Percentiles rank a stretch among this genome's conserved stretches.
These are phyloP conservation scores for Chalciporus piperatus DNA, from an alignment of 768 basidiomycete species.

Conservation along the genomic window DNA sequence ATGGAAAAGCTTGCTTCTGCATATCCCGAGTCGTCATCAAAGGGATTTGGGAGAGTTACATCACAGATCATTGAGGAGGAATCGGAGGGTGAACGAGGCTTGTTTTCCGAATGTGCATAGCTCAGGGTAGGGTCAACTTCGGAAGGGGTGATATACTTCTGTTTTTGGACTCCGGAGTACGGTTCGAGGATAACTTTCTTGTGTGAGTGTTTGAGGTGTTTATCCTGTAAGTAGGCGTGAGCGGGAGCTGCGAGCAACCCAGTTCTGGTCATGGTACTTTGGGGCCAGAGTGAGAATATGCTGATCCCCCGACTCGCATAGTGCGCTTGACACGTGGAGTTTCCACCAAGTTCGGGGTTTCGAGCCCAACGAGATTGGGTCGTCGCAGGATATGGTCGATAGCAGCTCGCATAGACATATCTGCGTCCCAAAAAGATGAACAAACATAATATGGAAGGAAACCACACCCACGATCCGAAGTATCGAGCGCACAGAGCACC, in stretches of 20 bases:
- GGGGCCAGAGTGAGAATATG: not conserved
- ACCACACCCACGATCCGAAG: slow-evolving; percentile 25
- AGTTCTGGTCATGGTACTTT: slow-evolving; percentile 11
- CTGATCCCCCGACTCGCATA: not conserved
- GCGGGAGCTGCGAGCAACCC: not conserved
- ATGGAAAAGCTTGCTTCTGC: not conserved
- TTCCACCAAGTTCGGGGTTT: not conserved
- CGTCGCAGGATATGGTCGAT: slow-evolving; percentile 27
- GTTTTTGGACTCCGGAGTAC: not conserved
- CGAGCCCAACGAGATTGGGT: slow-evolving; percentile 25
- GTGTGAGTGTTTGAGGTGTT: not conserved
- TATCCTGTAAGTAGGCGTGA: slow-evolving; percentile 12
- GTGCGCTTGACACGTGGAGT: not conserved
- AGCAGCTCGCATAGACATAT: slow-evolving; percentile 29
- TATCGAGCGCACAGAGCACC: slow-evolving; percentile 24
- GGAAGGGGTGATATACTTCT: too few relatives aligned
- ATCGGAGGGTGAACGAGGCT: not conserved
- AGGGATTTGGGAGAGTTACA: not conserved
- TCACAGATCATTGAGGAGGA: not conserved
- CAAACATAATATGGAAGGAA: slow-evolving; percentile 1
- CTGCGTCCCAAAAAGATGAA: slow-evolving; percentile 12
- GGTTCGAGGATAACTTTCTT: not conserved
- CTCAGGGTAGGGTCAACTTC: not conserved
- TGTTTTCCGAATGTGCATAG: not conserved
- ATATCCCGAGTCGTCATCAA: slow-evolving; percentile 8